These are phyloP conservation scores for Vaccinium macrocarpon DNA, from an alignment of 148 eudicot genomes.

Conservation along the genomic window DNA sequence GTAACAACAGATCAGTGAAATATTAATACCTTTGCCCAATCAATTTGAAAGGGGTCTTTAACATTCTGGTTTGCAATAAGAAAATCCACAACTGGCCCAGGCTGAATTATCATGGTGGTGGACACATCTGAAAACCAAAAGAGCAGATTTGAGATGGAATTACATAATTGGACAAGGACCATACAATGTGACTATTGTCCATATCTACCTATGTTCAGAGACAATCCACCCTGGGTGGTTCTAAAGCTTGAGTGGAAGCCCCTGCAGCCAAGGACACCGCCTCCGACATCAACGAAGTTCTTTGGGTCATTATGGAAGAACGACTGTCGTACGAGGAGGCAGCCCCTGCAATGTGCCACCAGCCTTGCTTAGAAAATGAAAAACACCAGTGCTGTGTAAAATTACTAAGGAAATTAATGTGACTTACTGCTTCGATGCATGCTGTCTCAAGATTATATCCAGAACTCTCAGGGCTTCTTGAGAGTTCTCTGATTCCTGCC, in stretches of 20 bases:
- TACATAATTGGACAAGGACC: neutral
- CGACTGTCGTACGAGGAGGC: constrained; percentile 88
- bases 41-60: constrained; percentile 70
- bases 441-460: constrained; percentile 50
- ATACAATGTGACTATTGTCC: neutral
- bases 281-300: constrained; percentile 81
- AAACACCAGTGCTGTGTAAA: neutral
- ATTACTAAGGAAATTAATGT: neutral
- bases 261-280: constrained; percentile 88
- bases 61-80: constrained; percentile 77
- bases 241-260: constrained; percentile 96
- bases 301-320: constrained; percentile 79
- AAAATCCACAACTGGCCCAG: constrained; percentile 85
- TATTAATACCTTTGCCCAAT: constrained; percentile 69
- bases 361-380: neutral
- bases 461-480: constrained; percentile 57
- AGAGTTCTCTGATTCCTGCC: constrained; percentile 47
- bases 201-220: constrained; percentile 71
- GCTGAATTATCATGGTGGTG: constrained; percentile 92
- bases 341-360: constrained; percentile 55
- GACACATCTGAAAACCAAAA: constrained; percentile 64
- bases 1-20: neutral
- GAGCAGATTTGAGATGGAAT: neutral
- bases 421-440: constrained; percentile 61
- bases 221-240: constrained; percentile 80